Percentiles rank a stretch among this genome's conserved stretches.
phyloP scores from a whole-genome alignment of 371 early-diverging fungal genomes.

The Batkoa obscura region DNA sequence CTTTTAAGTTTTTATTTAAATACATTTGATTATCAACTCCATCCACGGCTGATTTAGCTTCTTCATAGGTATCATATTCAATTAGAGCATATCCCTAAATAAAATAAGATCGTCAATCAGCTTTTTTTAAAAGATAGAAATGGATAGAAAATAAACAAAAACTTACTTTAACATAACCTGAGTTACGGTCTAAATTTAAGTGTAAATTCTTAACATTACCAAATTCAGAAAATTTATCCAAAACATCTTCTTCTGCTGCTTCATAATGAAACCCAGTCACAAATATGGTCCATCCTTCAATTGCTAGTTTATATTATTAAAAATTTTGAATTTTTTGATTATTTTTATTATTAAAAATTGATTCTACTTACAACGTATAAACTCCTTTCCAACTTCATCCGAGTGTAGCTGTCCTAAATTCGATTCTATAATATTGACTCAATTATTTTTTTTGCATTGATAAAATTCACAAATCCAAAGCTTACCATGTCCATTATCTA shows the following conservation, averaged over 20 bases:
- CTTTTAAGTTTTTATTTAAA: conserved; percentile 44
- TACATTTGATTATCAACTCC: conserved; percentile 44
- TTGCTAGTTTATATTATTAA: conserved; percentile 20
- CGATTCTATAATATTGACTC: neutral
- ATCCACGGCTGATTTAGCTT: conserved; percentile 66
- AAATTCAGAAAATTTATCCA: conserved; percentile 72
- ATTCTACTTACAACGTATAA: too few relatives aligned
- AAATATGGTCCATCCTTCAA: conserved; percentile 90
- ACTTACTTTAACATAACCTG: conserved; percentile 78
- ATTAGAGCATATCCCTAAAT: conserved; percentile 79
- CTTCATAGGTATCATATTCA: conserved; percentile 64
- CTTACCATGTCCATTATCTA: neutral
- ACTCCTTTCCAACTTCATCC: too few relatives aligned
- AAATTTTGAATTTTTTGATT: neutral
- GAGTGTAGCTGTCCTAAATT: neutral
- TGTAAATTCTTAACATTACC: conserved; percentile 78
- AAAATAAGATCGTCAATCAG: neutral
- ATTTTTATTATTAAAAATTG: neutral
- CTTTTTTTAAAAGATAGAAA: neutral
- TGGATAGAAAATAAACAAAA: neutral
- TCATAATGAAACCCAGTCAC: conserved; percentile 87
- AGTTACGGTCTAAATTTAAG: conserved; percentile 73
- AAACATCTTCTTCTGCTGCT: conserved; percentile 77
- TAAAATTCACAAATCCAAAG: neutral
- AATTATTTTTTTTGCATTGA: neutral